Evolutionary conservation across 805 yeast species (phyloP).

Genomic region (Metschnikowia lunata): DNA sequence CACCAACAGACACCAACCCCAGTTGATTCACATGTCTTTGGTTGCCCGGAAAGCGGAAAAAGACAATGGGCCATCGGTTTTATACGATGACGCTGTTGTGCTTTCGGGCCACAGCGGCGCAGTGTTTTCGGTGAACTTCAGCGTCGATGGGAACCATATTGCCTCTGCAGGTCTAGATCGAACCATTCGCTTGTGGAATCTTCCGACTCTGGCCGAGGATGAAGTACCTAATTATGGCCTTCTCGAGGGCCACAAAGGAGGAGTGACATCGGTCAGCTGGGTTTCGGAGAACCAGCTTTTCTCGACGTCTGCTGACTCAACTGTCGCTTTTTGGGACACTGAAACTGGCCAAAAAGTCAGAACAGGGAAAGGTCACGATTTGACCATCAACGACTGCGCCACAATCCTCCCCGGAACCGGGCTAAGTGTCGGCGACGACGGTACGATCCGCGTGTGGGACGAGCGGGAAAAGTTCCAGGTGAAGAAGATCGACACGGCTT

Average conservation of each 20-base stretch:
- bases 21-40: constrained; percentile 6
- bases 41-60: neutral
- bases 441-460: constrained; percentile 61
- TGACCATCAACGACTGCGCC: constrained; percentile 54
- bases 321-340: constrained; percentile 60
- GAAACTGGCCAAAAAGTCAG: constrained; percentile 51
- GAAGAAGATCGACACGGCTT: constrained; percentile 40
- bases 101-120: constrained; percentile 53
- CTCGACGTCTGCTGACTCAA: constrained; percentile 57
- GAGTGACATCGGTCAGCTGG: constrained; percentile 61
- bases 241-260: constrained; percentile 56
- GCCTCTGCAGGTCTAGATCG: constrained; percentile 65
- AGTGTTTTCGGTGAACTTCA: constrained; percentile 51
- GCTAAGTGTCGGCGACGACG: constrained; percentile 63
- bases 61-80: constrained; percentile 1
- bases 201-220: constrained; percentile 26
- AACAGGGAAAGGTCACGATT: constrained; percentile 49
- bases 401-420: constrained; percentile 28
- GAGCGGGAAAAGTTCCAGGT: constrained; percentile 46
- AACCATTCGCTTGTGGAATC: constrained; percentile 44
- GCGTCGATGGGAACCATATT: constrained; percentile 44
- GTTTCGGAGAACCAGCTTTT: constrained; percentile 35
- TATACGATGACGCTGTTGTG: constrained; percentile 29
- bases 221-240: constrained; percentile 41
- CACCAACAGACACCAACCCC: neutral